Conservation (phyloP, 1,284 basidiomycete genomes). For the Trichosporon faecale region DNA sequence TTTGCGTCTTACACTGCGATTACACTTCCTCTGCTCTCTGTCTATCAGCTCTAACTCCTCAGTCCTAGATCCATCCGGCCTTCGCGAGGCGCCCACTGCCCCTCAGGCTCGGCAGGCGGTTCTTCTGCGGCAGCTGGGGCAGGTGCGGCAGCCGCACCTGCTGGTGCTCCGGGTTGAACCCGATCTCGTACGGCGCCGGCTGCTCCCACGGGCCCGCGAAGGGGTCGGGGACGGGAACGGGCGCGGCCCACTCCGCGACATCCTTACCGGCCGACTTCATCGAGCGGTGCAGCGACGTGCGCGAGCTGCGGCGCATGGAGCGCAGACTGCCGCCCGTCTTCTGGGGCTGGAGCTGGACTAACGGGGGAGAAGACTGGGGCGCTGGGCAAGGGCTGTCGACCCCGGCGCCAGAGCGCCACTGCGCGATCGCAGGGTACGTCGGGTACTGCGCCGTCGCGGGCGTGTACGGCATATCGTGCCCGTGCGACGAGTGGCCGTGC, state of each 20-base stretch:
- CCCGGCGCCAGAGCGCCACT: neutral
- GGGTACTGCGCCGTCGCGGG: neutral
- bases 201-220: constrained; percentile 1
- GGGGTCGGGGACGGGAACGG: neutral
- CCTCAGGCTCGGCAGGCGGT: neutral
- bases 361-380: neutral
- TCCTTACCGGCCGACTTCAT: neutral
- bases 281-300: neutral
- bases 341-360: neutral
- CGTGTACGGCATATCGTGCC: neutral
- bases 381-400: neutral
- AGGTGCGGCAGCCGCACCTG: neutral
- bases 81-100: constrained; percentile 10
- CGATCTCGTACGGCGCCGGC: constrained; percentile 4
- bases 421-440: neutral
- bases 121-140: neutral
- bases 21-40: neutral
- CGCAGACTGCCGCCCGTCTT: neutral
- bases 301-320: neutral
- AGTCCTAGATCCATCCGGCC: constrained; percentile 20
- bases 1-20: neutral
- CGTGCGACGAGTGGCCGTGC: constrained; percentile 2
- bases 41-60: neutral
- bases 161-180: constrained; percentile 9
- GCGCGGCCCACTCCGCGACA: neutral